phyloP scores from a whole-genome alignment of 2,329 filamentous ascomycete species.

The Colletotrichum limetticola region DNA sequence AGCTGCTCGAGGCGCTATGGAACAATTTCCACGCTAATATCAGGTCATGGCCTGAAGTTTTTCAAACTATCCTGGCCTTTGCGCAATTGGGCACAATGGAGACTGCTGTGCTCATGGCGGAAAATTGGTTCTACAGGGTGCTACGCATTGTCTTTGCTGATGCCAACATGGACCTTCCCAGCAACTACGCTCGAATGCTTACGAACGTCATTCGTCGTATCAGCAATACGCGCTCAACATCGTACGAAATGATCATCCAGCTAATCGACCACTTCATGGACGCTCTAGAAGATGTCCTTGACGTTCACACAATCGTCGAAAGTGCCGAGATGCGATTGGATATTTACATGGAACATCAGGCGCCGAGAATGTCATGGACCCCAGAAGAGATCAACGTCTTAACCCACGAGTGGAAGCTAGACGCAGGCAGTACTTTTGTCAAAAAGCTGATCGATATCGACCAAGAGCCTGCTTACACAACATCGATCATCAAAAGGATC shows the following conservation, averaged over 20 bases:
- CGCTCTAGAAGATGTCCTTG: slow-evolving; percentile 52
- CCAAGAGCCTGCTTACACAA: slow-evolving; percentile 62
- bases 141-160: slow-evolving; percentile 73
- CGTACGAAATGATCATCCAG: slow-evolving; percentile 63
- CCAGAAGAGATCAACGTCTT: slow-evolving; percentile 58
- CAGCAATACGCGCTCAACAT: slow-evolving; percentile 59
- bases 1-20: slow-evolving; percentile 67
- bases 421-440: slow-evolving; percentile 64
- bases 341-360: slow-evolving; percentile 42
- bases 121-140: slow-evolving; percentile 68
- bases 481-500: slow-evolving; percentile 67
- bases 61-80: slow-evolving; percentile 76
- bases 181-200: slow-evolving; percentile 67
- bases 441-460: slow-evolving; percentile 74
- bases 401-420: slow-evolving; percentile 51
- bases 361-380: slow-evolving; percentile 55
- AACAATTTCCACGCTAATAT: slow-evolving; percentile 68
- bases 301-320: slow-evolving; percentile 50
- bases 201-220: slow-evolving; percentile 61
- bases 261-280: slow-evolving; percentile 59
- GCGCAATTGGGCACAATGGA: slow-evolving; percentile 70
- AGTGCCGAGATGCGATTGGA: slow-evolving; percentile 51
- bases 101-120: slow-evolving; percentile 66
- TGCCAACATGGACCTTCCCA: slow-evolving; percentile 57
- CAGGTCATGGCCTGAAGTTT: slow-evolving; percentile 81